phyloP scores from a whole-genome alignment of 768 basidiomycete species.

The Hypholoma fasciculare region DNA sequence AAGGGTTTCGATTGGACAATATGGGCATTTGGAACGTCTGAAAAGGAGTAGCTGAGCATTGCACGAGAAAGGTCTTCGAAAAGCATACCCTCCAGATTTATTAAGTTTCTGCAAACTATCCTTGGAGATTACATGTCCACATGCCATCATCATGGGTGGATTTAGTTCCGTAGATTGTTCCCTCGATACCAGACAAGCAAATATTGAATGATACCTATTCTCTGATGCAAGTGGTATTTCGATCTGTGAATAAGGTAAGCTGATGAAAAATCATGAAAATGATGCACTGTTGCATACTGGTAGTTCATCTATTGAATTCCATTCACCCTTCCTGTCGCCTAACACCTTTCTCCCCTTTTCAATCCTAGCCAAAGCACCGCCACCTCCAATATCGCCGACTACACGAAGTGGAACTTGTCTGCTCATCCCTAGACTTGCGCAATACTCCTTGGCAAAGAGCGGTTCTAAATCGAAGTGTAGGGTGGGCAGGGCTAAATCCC shows the following conservation, averaged over 20 bases:
- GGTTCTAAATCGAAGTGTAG: conserved; percentile 79
- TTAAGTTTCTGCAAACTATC: conserved; percentile 90
- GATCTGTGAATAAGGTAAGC: conserved; percentile 55
- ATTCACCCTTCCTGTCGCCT: conserved; percentile 91
- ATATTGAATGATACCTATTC: conserved; percentile 94
- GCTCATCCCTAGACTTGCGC: conserved; percentile 85
- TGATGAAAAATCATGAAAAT: conserved; percentile 1
- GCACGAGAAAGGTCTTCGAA: neutral
- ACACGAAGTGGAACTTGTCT: conserved; percentile 85
- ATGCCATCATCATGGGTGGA: conserved; percentile 97
- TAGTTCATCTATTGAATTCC: conserved; percentile 86
- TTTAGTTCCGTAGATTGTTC: conserved; percentile 93
- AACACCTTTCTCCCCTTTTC: conserved; percentile 94
- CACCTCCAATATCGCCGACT: conserved; percentile 90
- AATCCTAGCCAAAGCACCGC: conserved; percentile 87
- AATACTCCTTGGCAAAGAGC: conserved; percentile 88
- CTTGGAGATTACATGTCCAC: conserved; percentile 93
- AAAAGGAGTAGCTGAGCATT: conserved; percentile 6
- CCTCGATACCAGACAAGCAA: conserved; percentile 97
- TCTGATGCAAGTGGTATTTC: conserved; percentile 87
- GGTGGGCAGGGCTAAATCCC: conserved; percentile 68
- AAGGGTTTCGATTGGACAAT: conserved; percentile 84
- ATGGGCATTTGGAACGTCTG: conserved; percentile 95
- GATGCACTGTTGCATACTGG: conserved; percentile 53
- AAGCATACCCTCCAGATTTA: conserved; percentile 70